phyloP scores from a whole-genome alignment of 106 monocot genomes.

The Apostasia shenzhenica region DNA sequence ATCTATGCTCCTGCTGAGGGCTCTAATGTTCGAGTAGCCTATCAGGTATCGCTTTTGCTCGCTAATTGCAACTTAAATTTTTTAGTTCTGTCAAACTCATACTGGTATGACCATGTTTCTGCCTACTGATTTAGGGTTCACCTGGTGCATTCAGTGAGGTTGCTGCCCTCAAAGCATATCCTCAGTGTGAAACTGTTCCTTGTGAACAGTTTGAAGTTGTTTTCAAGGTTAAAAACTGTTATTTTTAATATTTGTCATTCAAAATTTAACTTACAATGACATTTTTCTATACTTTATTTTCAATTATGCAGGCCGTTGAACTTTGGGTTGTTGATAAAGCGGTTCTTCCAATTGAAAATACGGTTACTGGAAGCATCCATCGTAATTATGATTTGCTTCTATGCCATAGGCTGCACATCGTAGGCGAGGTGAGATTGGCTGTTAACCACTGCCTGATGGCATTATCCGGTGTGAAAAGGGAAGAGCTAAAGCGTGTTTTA shows the following conservation, averaged over 20 bases:
- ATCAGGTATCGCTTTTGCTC: conserved; percentile 38
- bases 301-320: conserved; percentile 59
- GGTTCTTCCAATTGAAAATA: conserved; percentile 80
- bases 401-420: conserved; percentile 63
- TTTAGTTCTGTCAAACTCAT: too few species aligned
- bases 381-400: conserved; percentile 70
- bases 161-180: conserved; percentile 77
- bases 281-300: neutral
- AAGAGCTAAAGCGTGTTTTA: conserved; percentile 54
- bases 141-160: conserved; percentile 73
- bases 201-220: conserved; percentile 77
- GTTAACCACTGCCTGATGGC: conserved; percentile 65
- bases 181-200: conserved; percentile 60
- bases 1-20: conserved; percentile 31
- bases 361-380: conserved; percentile 65
- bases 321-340: conserved; percentile 71
- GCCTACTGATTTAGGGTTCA: conserved; percentile 41
- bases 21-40: conserved; percentile 62
- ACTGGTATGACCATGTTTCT: conserved; percentile 5
- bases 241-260: neutral
- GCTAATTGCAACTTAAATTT: neutral
- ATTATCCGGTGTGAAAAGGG: conserved; percentile 45
- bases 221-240: conserved; percentile 45
- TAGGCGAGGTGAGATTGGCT: conserved; percentile 64
- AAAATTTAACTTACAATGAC: neutral